Evolutionary conservation across 129 eudicot genomes (phyloP), one percentile per base, ranked within the genome.

Genomic region (Gnaphalium uliginosum): DNA sequence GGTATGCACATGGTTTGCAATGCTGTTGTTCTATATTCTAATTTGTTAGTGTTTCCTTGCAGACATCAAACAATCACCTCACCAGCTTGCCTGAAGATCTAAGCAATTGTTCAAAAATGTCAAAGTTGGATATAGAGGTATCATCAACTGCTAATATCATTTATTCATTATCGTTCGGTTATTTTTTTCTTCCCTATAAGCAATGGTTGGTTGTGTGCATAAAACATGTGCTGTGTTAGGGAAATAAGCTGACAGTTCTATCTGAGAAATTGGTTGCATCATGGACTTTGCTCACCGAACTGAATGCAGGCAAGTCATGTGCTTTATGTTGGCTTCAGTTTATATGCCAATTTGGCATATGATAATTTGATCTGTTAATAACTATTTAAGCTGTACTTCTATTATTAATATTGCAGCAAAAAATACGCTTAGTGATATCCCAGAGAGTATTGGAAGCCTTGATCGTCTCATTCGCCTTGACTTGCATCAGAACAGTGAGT

Each of bases 401-500:
- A 21, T 77, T 50, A 27, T 0, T 68, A 59, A 59, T 73, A 32
- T 62, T 79, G 68, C 90, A 95, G 97, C 99, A 27, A 95, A 83
- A 87, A 95, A 95, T 73, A 33, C 85, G 25, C 76, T 91, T 74
- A 87, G 15, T 78, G 83, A 80, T 72, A 82, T 91, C 35, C 97
- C 99, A 1, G 92, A 89, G 81, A 91, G 81, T 78, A 89, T 91
- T 66, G 99, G 99, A 78, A 51, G 76, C 81, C 99, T 95, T 78
- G 74, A 89, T 62, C 95, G 86, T 68, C 79, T 95, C 69, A 86
- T 95, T 78, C 93, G 96, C 74, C 97, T 95, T 67, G 96, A 95
- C 78, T 87, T 95, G 73, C 94, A 86, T 85, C 99, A 87, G 76
- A 95, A 95, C 76, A 86, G 99, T 95, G 83, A 88, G 98, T 85